Evolutionary conservation across 78 protist species (phyloP), one percentile per base, ranked within the genome.

Genomic region (Bigelowiella natans): DNA sequence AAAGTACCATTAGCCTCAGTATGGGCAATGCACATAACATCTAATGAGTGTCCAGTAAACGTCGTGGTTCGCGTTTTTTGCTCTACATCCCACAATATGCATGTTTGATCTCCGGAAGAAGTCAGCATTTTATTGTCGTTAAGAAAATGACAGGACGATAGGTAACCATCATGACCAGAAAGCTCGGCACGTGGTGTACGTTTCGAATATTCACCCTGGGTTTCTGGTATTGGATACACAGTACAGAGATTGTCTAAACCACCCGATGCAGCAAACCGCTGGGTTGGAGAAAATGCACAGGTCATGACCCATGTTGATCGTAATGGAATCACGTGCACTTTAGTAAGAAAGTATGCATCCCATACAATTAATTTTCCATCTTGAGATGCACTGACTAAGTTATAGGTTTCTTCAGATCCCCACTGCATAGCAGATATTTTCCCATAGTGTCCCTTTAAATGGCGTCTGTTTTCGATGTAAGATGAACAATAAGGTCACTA

Each of bases 331-430:
- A 34, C 39, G 31, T 30, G 82, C 34, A 83, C 88, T 36, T 90
- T 90, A 29, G 2, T 90, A 30, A 1, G 63, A 1, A 1, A 1
- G 3, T 2, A 18, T 1, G 92, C 92, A 51, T 90, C 11, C 92
- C 92, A 90, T 1, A 90, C 91, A 1, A 90, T 1, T 1, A 90
- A 30, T 36, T 85, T 90, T 1, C 92, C 92, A 83, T 90, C 92
- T 36, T 73, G 86, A 11, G 84, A 1, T 36, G 92, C 92, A 1
- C 84, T 39, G 30, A 90, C 86, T 1, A 90, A 2, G 73, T 1
- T 1, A 11, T 37, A 28, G 36, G 30, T 18, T 7, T 85, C 87
- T 7, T 11, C 51, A 37, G 36, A 11, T 7, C 87, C 38, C 87
- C 87, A 85, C 7, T 85, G 38, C 87, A 85, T 37, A 7, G 87